These are phyloP conservation scores for Vaccinium myrtillus DNA, from an alignment of 148 eudicot species.

Conservation along the genomic window DNA sequence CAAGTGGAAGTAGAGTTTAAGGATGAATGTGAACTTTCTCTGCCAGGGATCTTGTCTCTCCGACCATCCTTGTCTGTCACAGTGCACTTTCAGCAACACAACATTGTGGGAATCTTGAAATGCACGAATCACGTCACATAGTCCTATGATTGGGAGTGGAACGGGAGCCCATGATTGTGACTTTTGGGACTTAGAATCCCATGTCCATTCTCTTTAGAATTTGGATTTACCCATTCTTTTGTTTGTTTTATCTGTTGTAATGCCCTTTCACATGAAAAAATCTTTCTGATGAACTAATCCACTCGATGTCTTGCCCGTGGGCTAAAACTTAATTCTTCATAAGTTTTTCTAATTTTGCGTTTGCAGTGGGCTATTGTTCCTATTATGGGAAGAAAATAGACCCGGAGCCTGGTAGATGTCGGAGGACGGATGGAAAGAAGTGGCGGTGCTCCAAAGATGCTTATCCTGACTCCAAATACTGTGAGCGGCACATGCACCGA, in stretches of 20 bases:
- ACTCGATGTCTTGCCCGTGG: not conserved
- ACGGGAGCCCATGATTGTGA: slow-evolving; percentile 20
- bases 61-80: not conserved
- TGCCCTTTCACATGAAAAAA: not conserved
- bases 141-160: not conserved
- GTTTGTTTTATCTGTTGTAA: not conserved
- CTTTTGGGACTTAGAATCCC: not conserved
- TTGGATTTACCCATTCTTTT: not conserved
- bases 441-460: slow-evolving; percentile 63
- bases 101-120: not conserved
- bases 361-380: slow-evolving; percentile 50
- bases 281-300: not conserved
- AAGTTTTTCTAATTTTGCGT: not conserved
- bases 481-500: slow-evolving; percentile 64
- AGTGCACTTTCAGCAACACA: not conserved
- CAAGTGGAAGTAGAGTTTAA: not conserved
- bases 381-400: slow-evolving; percentile 58
- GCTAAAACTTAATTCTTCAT: not conserved
- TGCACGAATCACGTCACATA: not conserved
- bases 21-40: slow-evolving; percentile 2
- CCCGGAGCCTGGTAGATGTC: slow-evolving; percentile 57
- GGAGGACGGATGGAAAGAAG: slow-evolving; percentile 57
- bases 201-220: not conserved
- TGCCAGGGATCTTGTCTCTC: not conserved
- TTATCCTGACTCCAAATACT: slow-evolving; percentile 54